phyloP scores from a whole-genome alignment of 768 basidiomycete species.

The Leccinum obscurum region DNA sequence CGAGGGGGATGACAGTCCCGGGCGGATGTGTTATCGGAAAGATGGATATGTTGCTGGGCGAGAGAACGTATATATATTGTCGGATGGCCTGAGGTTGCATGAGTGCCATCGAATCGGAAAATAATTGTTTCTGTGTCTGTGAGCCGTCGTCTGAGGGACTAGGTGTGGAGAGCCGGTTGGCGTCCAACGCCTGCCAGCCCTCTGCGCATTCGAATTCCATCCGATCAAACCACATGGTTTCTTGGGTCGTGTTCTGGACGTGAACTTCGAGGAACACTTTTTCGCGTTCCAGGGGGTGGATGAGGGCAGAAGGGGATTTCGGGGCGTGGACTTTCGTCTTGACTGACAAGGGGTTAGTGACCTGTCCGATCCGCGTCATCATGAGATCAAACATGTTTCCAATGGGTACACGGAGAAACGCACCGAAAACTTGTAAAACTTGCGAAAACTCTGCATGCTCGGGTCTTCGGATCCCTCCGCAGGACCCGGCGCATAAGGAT shows the following conservation, averaged over 20 bases:
- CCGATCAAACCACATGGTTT: constrained; percentile 76
- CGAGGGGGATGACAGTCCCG: constrained; percentile 75
- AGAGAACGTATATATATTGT: constrained; percentile 86
- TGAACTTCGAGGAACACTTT: constrained; percentile 92
- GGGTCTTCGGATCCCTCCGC: constrained; percentile 54
- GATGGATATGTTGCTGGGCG: constrained; percentile 45
- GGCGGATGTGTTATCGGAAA: constrained; percentile 55
- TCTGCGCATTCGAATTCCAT: constrained; percentile 76
- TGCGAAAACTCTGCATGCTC: constrained; percentile 68
- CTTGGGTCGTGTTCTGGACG: constrained; percentile 83
- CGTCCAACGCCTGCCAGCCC: constrained; percentile 61
- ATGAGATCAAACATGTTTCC: not conserved
- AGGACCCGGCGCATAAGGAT: constrained; percentile 49
- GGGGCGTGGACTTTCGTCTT: constrained; percentile 90
- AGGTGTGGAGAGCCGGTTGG: constrained; percentile 39
- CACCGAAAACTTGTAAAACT: constrained; percentile 91
- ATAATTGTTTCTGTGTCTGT: constrained; percentile 40
- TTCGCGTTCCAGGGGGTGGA: constrained; percentile 65
- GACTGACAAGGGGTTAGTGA: constrained; percentile 91
- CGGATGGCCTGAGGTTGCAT: constrained; percentile 84
- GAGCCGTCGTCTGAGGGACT: not conserved
- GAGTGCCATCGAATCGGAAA: constrained; percentile 62
- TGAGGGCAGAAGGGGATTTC: constrained; percentile 67
- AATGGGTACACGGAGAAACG: constrained; percentile 29
- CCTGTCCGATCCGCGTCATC: constrained; percentile 44